These are phyloP conservation scores for Fragilariopsis cylindrus DNA, from an alignment of 108 stramenopile species.

Conservation along the genomic window DNA sequence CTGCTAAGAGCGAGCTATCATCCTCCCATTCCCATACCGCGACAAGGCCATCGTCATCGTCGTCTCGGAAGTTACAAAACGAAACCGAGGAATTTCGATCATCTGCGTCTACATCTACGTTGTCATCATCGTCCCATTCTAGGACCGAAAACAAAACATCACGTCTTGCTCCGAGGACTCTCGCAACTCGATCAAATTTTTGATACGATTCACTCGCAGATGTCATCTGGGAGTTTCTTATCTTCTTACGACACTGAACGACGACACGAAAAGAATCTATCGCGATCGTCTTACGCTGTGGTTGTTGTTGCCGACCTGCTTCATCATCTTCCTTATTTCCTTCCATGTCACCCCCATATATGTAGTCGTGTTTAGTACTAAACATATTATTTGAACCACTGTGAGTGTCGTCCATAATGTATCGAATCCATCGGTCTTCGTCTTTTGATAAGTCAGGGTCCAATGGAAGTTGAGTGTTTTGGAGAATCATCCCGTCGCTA, in stretches of 20 bases:
- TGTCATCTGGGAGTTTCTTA: not conserved
- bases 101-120: not conserved
- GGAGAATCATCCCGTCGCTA: not conserved
- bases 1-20: not conserved
- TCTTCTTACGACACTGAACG: not conserved
- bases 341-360: not conserved
- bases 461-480: slow-evolving; percentile 13
- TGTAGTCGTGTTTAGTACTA: no score
- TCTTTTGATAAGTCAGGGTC: slow-evolving; percentile 23
- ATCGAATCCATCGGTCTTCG: slow-evolving; percentile 29
- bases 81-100: not conserved
- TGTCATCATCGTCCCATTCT: not conserved
- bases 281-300: not conserved
- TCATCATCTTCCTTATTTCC: not conserved
- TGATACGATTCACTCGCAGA: not conserved
- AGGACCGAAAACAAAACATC: slow-evolving; percentile 21
- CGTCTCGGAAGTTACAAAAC: not conserved
- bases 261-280: not conserved
- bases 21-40: not conserved
- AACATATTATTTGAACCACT: not conserved
- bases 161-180: slow-evolving; percentile 13
- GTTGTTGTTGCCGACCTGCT: not conserved
- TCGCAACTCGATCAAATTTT: slow-evolving; percentile 23
- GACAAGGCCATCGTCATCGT: not conserved
- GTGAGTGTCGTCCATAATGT: slow-evolving; percentile 12